Evolutionary conservation across 345 rosid species (phyloP), one percentile per base, ranked within the genome.

Genomic region (Odontarrhena argentea): DNA sequence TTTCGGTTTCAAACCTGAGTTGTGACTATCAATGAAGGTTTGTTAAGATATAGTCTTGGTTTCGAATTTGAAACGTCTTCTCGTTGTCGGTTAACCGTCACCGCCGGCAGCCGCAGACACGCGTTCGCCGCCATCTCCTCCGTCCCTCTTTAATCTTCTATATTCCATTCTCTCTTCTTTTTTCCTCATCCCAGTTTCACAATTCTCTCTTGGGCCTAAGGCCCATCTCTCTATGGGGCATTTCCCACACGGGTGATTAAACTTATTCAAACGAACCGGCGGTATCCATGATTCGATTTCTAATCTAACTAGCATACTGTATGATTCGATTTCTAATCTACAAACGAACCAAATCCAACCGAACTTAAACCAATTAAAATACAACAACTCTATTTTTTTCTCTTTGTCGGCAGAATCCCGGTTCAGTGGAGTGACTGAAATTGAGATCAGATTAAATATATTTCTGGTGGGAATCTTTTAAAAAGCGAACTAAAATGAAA

Each of bases 1-100:
- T 60, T 18, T 68, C 18, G 34, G 7, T 50, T 60, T 60, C 51
- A 46, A 38, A 79, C 97, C 96, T 87, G 89, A 12, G 96, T 85
- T 79, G 71, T 81, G 77, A 91, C 86, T 34, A 83, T 62, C 91
- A 86, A 88, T 43, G 92, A 76, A 65, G 91, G 92, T 73, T 86
- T 87, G 24, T 70, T 25, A 67, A 84, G 63, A 65, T 73, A 81
- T 41, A 85, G 80, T 42, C 55, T 68, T 63, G 51, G 47, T 58
- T 63, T 48, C 14, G 67, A 49, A 37, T 78, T 75, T 36, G 69
- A 9, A 22, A 48, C 50, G 37, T 46, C 45, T 15, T 68, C 60
- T 11, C 76, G 71, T 60, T 48, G 8, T 15, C 78, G 75, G 11
- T 44, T 38, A 3, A 53, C 36, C 3, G 9, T 59, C 12, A 38